A percentile compares a stretch with the other conserved stretches of the same genome.
Conservation (phyloP, 2,329 filamentous ascomycete species). For the Colletotrichum sp. region DNA sequence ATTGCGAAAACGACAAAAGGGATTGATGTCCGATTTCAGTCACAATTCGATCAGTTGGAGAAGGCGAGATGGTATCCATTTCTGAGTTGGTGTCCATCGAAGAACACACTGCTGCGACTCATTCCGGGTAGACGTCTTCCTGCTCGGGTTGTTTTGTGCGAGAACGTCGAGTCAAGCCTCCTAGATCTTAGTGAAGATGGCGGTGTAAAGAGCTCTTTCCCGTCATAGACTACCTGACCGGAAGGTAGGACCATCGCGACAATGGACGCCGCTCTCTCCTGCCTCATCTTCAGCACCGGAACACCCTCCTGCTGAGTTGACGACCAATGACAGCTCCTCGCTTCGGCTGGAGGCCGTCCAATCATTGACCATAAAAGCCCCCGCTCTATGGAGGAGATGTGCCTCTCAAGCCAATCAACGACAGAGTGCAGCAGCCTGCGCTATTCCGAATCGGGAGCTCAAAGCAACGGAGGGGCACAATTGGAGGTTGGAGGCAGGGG, state of each 20-base stretch:
- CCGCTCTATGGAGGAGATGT: neutral
- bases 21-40: neutral
- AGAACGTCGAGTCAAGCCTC: neutral
- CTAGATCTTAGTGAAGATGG: neutral
- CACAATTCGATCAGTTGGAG: neutral
- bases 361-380: neutral
- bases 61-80: neutral
- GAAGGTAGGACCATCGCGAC: neutral
- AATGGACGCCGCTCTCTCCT: neutral
- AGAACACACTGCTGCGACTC: neutral
- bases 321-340: neutral
- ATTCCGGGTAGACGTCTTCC: neutral
- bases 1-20: neutral
- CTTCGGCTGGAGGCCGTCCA: neutral
- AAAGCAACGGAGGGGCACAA: neutral
- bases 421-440: neutral
- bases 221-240: neutral
- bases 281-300: neutral
- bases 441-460: neutral
- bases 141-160: neutral
- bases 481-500: neutral
- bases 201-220: neutral
- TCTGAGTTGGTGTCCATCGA: neutral
- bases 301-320: neutral
- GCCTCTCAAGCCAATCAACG: neutral